Percentiles rank a stretch among this genome's conserved stretches.
Evolutionary conservation across 257 asterid species (phyloP).

Genomic region (Buddleja alternifolia): DNA sequence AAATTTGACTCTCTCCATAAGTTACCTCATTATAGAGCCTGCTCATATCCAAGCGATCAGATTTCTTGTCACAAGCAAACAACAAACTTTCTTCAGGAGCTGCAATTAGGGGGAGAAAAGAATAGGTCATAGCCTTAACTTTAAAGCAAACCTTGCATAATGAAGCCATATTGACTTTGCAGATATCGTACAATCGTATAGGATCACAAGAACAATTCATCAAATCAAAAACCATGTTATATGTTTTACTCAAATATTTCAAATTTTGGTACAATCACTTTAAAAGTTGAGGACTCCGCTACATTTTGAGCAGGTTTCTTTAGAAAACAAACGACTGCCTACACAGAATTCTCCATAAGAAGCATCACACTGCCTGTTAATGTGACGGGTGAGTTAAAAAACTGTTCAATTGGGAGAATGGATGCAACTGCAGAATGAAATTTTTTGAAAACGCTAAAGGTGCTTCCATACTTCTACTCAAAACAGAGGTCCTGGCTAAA

Average conservation of each 20-base stretch:
- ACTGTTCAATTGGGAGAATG: not conserved
- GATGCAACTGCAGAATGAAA: not conserved
- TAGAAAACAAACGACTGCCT: not conserved
- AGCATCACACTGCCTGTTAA: not conserved
- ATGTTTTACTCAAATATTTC: conserved; percentile 4
- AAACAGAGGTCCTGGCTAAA: no score
- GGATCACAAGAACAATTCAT: conserved; percentile 19
- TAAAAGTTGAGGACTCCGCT: not conserved
- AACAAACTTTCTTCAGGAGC: conserved; percentile 67
- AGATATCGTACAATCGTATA: conserved; percentile 1
- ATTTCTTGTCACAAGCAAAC: conserved; percentile 60
- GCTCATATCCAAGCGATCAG: conserved; percentile 66
- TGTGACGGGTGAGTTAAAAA: not conserved
- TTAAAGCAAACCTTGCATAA: conserved; percentile 8
- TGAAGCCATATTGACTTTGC: conserved; percentile 9
- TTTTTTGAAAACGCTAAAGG: not conserved
- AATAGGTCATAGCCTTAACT: conserved; percentile 16
- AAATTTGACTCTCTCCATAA: not conserved
- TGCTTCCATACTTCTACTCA: not conserved
- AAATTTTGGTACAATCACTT: not conserved
- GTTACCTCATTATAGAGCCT: conserved; percentile 79
- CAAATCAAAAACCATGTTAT: not conserved
- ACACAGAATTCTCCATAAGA: not conserved
- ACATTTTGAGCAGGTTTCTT: not conserved
- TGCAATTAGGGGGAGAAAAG: conserved; percentile 36